Evolutionary conservation across 805 yeast species (phyloP).

Genomic region (Saccharomycopsis olivae): DNA sequence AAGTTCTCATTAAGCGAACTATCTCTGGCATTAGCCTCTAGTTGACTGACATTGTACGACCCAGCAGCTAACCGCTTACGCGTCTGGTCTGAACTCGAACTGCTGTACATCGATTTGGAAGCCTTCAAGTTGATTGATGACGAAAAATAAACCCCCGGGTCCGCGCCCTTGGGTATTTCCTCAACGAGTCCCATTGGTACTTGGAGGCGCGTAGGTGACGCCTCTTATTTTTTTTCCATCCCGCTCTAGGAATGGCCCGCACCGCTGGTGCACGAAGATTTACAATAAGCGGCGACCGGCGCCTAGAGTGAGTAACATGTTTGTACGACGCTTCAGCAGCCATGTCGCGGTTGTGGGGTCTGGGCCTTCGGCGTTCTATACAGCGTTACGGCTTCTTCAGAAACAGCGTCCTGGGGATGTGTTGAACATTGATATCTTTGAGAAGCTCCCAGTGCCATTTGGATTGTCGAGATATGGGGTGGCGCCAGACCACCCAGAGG

Average conservation of each 20-base stretch:
- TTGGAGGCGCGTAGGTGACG: too few relatives aligned
- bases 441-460: slow-evolving; percentile 77
- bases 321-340: too few relatives aligned
- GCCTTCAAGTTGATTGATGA: slow-evolving; percentile 18
- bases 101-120: slow-evolving; percentile 16
- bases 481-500: slow-evolving; percentile 99
- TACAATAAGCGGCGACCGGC: too few relatives aligned
- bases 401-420: slow-evolving; percentile 23
- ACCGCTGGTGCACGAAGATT: too few relatives aligned
- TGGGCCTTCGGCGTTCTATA: slow-evolving; percentile 95
- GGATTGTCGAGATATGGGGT: slow-evolving; percentile 92
- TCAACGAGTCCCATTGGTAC: slow-evolving; percentile 15
- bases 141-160: slow-evolving; percentile 18
- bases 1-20: slow-evolving; percentile 13
- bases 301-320: too few relatives aligned
- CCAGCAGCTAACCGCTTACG: slow-evolving; percentile 18
- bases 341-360: slow-evolving; percentile 88
- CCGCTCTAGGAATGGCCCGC: too few relatives aligned
- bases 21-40: slow-evolving; percentile 16
- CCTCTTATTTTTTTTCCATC: background rate
- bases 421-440: slow-evolving; percentile 39
- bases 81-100: slow-evolving; percentile 14
- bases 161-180: slow-evolving; percentile 17
- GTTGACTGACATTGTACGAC: slow-evolving; percentile 16
- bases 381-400: slow-evolving; percentile 63